Evolutionary conservation across 2,329 filamentous ascomycete genomes (phyloP).

Genomic region (Geosmithia flava): DNA sequence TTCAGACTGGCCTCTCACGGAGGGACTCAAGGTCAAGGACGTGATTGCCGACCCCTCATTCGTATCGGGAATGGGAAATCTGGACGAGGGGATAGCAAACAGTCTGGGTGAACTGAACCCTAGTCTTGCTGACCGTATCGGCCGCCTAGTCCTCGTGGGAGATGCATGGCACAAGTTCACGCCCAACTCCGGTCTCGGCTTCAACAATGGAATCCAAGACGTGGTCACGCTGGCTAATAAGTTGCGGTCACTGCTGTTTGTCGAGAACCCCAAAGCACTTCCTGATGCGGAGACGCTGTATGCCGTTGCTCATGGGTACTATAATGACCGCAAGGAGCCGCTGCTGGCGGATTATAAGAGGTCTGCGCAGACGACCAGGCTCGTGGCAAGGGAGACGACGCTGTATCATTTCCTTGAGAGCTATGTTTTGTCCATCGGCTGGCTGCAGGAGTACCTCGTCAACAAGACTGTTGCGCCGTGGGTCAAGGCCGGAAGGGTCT

Average conservation of each 20-base stretch:
- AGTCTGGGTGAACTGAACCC: constrained; percentile 8
- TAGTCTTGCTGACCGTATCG: background rate
- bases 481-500: no score
- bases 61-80: constrained; percentile 8
- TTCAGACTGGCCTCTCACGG: constrained; percentile 9
- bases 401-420: background rate
- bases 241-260: constrained; percentile 4
- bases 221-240: constrained; percentile 11
- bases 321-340: background rate
- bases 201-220: constrained; percentile 17
- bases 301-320: background rate
- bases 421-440: background rate
- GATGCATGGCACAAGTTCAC: constrained; percentile 19
- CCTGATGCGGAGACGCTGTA: background rate
- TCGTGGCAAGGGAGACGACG: background rate
- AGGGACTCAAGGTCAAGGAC: constrained; percentile 8
- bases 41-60: constrained; percentile 7
- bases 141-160: constrained; percentile 15
- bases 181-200: constrained; percentile 14
- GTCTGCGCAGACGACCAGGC: background rate
- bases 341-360: background rate
- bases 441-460: background rate
- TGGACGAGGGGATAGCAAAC: constrained; percentile 17
- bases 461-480: no score
- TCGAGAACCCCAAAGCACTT: background rate